Percentiles rank a stretch among this genome's conserved stretches.
Conservation (phyloP, 2,329 filamentous ascomycete species). For the Biscogniauxia marginata region DNA sequence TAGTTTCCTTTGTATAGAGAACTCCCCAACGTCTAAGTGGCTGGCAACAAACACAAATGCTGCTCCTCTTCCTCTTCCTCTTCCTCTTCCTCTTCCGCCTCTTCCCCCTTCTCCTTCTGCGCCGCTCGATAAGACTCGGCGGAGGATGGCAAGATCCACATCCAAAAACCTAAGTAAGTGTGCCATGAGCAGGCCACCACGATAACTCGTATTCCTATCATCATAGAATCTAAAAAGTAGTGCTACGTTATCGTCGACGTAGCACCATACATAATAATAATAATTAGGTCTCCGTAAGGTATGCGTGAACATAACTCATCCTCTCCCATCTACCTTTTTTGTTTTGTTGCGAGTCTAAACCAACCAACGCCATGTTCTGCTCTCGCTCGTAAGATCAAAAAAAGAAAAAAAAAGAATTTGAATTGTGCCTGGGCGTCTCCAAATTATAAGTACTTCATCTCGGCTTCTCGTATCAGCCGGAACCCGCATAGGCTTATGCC, state of each 20-base stretch:
- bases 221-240: neutral
- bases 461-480: conserved; percentile 17
- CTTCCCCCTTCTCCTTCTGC: no score
- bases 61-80: neutral
- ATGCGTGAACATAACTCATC: neutral
- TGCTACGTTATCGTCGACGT: neutral
- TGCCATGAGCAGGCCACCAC: neutral
- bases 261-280: neutral
- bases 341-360: neutral
- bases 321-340: neutral
- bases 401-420: conserved; percentile 14
- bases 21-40: neutral
- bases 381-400: neutral
- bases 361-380: neutral
- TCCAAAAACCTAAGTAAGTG: neutral
- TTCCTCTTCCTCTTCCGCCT: neutral
- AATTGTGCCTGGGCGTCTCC: conserved; percentile 11
- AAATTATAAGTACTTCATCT: conserved; percentile 8
- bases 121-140: no score
- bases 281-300: neutral
- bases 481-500: conserved; percentile 16
- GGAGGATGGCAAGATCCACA: neutral
- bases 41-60: neutral
- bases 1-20: neutral
- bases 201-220: neutral